Base-by-base conservation (phyloP, 1,284 basidiomycete species). In the Xanthoconium separans region DNA sequence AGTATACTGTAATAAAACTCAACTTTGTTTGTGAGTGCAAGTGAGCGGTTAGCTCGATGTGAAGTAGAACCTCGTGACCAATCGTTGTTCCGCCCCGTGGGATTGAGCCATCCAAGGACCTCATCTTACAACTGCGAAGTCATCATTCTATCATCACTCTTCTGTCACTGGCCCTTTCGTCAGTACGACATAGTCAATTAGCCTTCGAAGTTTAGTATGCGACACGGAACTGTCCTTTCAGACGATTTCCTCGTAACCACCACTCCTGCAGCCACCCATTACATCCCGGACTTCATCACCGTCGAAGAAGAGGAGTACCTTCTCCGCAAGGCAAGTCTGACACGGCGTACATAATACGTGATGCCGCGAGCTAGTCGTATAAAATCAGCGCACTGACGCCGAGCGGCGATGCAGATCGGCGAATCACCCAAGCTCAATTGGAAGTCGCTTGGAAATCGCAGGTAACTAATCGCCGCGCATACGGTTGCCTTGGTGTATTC, bases 251-350 rank as follows among this genome's bases (percentile, higher is more conserved):
- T 63, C 30, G 24, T 57, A 41, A 56, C 51, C 33, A 37, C 74
- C 33, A 63, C 69, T 18, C 55, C 55, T 24, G 62, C 70, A 27
- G 73, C 76, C 50, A 72, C 75, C 2, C 83, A 79, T 64, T 93
- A 93, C 71, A 79, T 95, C 24, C 87, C 89, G 8, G 78, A 93
- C 59, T 96, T 95, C 67, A 79, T 96, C 47, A 85, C 86, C 42
- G 72, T 73, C 56, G 82, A 87, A 20, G 94, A 97, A 72, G 93
- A 97, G 66, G 74, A 74, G 41, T 89, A 89, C 65, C 72, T 96
- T 27, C 73, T 90, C 55, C 77, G 83, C 53, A 93, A 93, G 79
- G 91, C 87, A 57, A 66, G 66, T 61, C 39, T 41, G 36, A 30
- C 34, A 27, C 24, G 4, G 49, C 30, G 8, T 12, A 18, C 29